Evolutionary conservation across 352 stramenopile species (phyloP), one percentile per base, ranked within the genome.

Genomic region (Thraustochytrium aureum): DNA sequence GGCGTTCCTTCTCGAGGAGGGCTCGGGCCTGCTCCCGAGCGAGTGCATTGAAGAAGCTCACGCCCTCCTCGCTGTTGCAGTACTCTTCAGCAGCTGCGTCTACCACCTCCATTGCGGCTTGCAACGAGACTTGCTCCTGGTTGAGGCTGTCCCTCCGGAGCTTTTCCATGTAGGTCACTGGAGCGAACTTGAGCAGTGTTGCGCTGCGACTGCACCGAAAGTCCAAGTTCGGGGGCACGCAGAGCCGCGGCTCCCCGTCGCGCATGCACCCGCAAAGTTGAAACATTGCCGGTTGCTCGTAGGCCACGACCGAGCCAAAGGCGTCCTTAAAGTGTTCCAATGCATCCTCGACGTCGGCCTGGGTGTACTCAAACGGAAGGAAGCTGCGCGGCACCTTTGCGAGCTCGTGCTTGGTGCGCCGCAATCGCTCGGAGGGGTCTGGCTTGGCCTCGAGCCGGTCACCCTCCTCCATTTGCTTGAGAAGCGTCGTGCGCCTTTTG

Each of bases 1-100:
- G 50, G 7, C 69, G 50, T 39, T 79, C 69, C 39, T 79, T 64
- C 39, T 79, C 69, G n/a, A 79, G 22, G n/a, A 79, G 39, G 2
- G 4, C 39, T 17, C 22, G 38, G 20, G 69, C 69, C n/a, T 79
- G 35, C 3, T 14, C 6, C 7, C 47, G n/a, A 2, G 69, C 50
- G 12, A 79, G 37, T 5, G 26, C 3, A 2, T 4, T 4, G 37
- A 79, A 79, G 38, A 79, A 79, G 14, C 22, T 32, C 33, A 4
- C 30, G 33, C 69, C 69, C 26, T 79, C 33, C 32, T 64, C 50
- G 69, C 69, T 79, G 4, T 5, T 35, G 4, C 2, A n/a, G 12
- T 67, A 6, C 39, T 32, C 26, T 17, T 79, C 69, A 2, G 39
- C 33, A 7, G 38, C 39, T 17, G 10, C 39, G 2, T 62, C 17